phyloP scores from a whole-genome alignment of 1,284 basidiomycete genomes.

The Neolentinus lepideus region DNA sequence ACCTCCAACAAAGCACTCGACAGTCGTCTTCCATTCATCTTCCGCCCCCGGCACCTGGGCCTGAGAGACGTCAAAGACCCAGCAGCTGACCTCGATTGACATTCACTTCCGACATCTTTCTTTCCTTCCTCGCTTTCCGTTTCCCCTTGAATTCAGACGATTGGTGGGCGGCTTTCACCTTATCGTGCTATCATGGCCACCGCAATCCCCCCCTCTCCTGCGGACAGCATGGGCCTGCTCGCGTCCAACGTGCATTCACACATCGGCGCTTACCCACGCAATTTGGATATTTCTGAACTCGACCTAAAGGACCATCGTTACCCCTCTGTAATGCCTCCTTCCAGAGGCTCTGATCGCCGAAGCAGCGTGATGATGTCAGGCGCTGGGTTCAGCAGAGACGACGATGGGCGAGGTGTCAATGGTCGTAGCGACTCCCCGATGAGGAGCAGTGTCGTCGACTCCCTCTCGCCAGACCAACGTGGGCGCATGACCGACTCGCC shows the following conservation, averaged over 20 bases:
- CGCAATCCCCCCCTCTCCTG: conserved; percentile 18
- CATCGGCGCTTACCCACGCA: conserved; percentile 34
- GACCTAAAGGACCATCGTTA: conserved; percentile 59
- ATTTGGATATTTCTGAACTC: conserved; percentile 46
- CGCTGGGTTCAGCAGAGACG: conserved; percentile 15
- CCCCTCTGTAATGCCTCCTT: conserved; percentile 31
- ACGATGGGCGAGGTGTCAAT: conserved; percentile 5
- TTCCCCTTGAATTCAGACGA: background rate
- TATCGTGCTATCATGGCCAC: conserved; percentile 17
- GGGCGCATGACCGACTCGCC: background rate
- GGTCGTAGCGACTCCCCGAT: background rate
- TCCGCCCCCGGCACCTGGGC: background rate
- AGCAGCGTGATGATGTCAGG: conserved; percentile 21
- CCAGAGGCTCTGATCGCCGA: conserved; percentile 10
- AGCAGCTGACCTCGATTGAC: background rate
- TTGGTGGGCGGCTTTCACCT: background rate
- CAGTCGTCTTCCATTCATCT: background rate
- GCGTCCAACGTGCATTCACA: background rate
- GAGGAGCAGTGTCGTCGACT: background rate
- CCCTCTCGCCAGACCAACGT: background rate
- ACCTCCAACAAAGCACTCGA: background rate
- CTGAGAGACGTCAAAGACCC: background rate
- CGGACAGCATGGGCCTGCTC: conserved; percentile 15
- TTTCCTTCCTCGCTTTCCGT: background rate
- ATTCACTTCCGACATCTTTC: background rate